Base-by-base conservation (phyloP, 306 rosid species). In the Coriaria nepalensis region DNA sequence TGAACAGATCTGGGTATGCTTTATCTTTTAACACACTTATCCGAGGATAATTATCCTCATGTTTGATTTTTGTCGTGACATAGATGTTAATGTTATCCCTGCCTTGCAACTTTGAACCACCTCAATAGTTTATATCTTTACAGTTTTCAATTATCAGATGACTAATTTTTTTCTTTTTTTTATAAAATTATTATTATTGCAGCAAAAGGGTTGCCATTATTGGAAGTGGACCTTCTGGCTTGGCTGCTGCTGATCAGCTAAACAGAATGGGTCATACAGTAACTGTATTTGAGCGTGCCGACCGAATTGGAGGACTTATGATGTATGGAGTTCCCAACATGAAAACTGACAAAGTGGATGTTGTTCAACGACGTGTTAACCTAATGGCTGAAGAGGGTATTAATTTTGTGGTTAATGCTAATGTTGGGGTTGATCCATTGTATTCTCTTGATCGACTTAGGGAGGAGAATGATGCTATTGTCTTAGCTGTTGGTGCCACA, bases 311-410 rank as follows among this genome's bases (percentile, higher is more conserved):
- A 60, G 98, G 98, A 59, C 98, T 92, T 62, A 92, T 92, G 98
- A 92, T 92, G 94, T 92, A 92, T 61, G 98, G 98, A 50, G 96
- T 92, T 58, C 98, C 98, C 52, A 92, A 92, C 77, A 92, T 92
- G 98, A 92, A 92, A 64, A 41, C 98, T 63, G 71, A 73, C 73
- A 77, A 77, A 47, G 61, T 60, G 49, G 94, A 85, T 53, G 40
- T 85, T 45, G 98, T 92, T 61, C 96, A 79, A 64, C 74, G 96
- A 33, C 71, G 98, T 43, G 98, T 92, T 53, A 70, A 92, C 62
- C 94, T 92, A 37, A 82, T 92, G 98, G 75, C 85, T 0, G 75
- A 67, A 61, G 98, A 92, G 60, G 96, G 98, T 63, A 60, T 92
- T 20, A 63, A 66, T 33, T 88, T 92, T 57, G 78, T 82, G 53